Conservation (phyloP, 306 rosid species). For the Ziziphus jujuba region DNA sequence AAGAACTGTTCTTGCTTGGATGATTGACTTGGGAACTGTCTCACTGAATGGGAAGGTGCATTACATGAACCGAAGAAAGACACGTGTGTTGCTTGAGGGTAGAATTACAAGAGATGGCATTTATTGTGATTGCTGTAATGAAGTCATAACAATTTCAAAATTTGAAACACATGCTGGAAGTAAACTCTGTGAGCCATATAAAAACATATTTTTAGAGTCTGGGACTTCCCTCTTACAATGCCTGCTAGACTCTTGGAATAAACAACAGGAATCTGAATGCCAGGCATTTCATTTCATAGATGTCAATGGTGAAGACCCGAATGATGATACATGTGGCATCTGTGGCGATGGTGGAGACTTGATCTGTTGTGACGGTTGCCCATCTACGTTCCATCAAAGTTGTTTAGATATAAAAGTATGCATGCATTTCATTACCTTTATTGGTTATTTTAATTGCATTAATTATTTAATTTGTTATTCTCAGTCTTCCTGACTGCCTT, state of each 20-base stretch:
- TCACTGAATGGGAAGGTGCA: constrained; percentile 62
- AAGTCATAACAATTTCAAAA: constrained; percentile 51
- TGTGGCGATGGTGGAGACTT: constrained; percentile 98
- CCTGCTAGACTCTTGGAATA: constrained; percentile 86
- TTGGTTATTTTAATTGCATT: constrained; percentile 6
- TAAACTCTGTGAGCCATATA: constrained; percentile 52
- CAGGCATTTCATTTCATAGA: constrained; percentile 62
- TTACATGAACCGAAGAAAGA: constrained; percentile 44
- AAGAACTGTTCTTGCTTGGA: constrained; percentile 84
- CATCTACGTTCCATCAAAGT: constrained; percentile 92
- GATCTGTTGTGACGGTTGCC: constrained; percentile 95
- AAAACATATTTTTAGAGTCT: constrained; percentile 52
- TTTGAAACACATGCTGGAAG: constrained; percentile 78
- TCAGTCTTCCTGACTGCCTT: neutral
- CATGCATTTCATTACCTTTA: constrained; percentile 11
- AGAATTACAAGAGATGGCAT: constrained; percentile 76
- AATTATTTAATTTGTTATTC: neutral
- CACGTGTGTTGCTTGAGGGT: constrained; percentile 51
- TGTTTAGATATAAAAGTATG: constrained; percentile 82
- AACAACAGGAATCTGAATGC: constrained; percentile 66
- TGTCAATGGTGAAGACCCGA: constrained; percentile 83
- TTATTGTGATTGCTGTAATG: constrained; percentile 72
- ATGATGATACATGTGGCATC: constrained; percentile 92
- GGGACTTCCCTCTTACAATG: constrained; percentile 80
- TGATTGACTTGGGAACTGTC: constrained; percentile 79